Conservation (phyloP, 225 moss, liverwort and hornwort species). For the Pseudisothecium myosuroides region DNA sequence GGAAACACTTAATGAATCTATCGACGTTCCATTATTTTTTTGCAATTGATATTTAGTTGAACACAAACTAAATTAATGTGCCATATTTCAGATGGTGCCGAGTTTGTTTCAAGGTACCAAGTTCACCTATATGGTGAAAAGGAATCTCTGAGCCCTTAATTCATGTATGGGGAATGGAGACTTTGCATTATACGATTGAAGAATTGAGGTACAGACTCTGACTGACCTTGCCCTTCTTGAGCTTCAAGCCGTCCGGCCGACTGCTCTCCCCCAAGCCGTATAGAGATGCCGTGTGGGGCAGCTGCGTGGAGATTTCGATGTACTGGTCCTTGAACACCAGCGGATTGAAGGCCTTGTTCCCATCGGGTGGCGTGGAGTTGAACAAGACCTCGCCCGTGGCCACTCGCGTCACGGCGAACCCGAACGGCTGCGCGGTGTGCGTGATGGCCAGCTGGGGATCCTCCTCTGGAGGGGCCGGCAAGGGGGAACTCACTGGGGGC, state of each 20-base stretch:
- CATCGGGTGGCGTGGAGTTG: slow-evolving; percentile 48
- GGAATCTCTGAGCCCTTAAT: background rate
- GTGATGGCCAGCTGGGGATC: slow-evolving; percentile 10
- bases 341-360: background rate
- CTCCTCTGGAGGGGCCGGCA: background rate
- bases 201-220: background rate
- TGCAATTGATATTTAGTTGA: background rate
- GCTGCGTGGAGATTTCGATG: slow-evolving; percentile 64
- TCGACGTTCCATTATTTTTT: background rate
- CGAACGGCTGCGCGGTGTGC: slow-evolving; percentile 58
- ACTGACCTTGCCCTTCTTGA: slow-evolving; percentile 21
- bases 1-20: background rate
- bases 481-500: background rate
- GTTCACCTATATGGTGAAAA: background rate
- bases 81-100: background rate
- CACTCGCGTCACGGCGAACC: slow-evolving; percentile 54
- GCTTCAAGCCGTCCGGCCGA: slow-evolving; percentile 53
- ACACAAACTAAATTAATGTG: background rate
- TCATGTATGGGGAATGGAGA: background rate
- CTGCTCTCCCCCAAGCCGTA: slow-evolving; percentile 81
- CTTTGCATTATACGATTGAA: background rate
- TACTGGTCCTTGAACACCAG: slow-evolving; percentile 85
- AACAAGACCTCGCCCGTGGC: slow-evolving; percentile 70
- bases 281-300: slow-evolving; percentile 34
- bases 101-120: background rate